phyloP scores from a whole-genome alignment of 441 rosid genomes.

The Pelargonium citronellum region DNA sequence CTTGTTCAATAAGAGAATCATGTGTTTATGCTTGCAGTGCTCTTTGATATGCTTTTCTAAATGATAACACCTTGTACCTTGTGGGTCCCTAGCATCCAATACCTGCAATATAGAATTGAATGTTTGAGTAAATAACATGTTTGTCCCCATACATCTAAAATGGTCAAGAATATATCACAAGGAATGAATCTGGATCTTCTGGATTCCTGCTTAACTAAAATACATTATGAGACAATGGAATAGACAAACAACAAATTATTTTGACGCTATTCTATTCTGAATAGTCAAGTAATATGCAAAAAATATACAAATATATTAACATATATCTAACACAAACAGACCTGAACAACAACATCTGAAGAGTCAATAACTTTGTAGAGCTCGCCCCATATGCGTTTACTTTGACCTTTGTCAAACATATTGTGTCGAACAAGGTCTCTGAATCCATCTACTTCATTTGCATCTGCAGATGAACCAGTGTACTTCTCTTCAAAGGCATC shows the following conservation, averaged over 20 bases:
- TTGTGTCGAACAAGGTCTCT: slow-evolving; percentile 86
- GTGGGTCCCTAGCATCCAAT: slow-evolving; percentile 96
- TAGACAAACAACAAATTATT: background rate
- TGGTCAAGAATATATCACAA: background rate
- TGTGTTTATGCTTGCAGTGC: slow-evolving; percentile 81
- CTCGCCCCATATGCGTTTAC: slow-evolving; percentile 97
- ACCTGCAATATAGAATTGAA: slow-evolving; percentile 41
- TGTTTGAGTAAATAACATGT: background rate
- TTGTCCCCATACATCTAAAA: background rate
- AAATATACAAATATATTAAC: background rate
- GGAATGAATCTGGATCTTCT: slow-evolving; percentile 4
- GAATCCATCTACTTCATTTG: slow-evolving; percentile 62
- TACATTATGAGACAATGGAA: background rate
- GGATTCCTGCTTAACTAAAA: background rate
- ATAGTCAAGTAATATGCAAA: slow-evolving; percentile 1
- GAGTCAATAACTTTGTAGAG: slow-evolving; percentile 96
- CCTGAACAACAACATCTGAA: slow-evolving; percentile 94
- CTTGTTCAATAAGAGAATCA: slow-evolving; percentile 85
- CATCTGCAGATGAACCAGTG: slow-evolving; percentile 42
- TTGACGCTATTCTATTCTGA: background rate
- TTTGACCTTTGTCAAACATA: slow-evolving; percentile 98
- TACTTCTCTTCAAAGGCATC: slow-evolving; percentile 63
- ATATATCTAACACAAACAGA: slow-evolving; percentile 20
- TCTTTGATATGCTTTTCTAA: slow-evolving; percentile 85
- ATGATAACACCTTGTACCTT: slow-evolving; percentile 84